phyloP scores from a whole-genome alignment of 345 rosid genomes.

The Eucalyptus tenuipes region DNA sequence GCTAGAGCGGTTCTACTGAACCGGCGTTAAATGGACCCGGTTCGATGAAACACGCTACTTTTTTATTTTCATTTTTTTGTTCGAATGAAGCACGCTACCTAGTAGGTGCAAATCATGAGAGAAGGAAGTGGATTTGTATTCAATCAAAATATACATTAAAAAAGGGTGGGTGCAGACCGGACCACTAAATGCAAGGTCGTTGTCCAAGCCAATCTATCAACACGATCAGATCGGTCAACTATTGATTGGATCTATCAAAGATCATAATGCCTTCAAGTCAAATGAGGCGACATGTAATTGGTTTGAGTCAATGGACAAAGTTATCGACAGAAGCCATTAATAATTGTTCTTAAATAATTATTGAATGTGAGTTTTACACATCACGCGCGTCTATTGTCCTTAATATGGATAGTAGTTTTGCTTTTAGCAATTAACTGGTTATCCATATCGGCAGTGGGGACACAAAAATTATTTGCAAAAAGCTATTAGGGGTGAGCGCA shows the following conservation, averaged over 20 bases:
- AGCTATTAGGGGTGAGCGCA: too few species aligned
- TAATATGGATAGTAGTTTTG: background rate
- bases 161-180: background rate
- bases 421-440: background rate
- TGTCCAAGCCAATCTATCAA: background rate
- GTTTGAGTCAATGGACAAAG: background rate
- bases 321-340: fast-evolving
- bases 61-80: too few species aligned
- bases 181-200: background rate
- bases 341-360: background rate
- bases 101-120: too few species aligned
- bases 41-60: background rate
- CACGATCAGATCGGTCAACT: fast-evolving
- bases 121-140: too few species aligned
- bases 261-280: background rate
- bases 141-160: background rate
- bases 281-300: background rate
- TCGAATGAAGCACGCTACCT: too few species aligned
- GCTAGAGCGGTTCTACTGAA: background rate
- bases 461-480: background rate
- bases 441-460: background rate
- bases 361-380: background rate
- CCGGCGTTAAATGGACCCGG: background rate
- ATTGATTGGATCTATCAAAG: background rate
- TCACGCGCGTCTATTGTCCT: background rate